Evolutionary conservation across 2,329 filamentous ascomycete species (phyloP).

Genomic region (Pyrenophora teres): DNA sequence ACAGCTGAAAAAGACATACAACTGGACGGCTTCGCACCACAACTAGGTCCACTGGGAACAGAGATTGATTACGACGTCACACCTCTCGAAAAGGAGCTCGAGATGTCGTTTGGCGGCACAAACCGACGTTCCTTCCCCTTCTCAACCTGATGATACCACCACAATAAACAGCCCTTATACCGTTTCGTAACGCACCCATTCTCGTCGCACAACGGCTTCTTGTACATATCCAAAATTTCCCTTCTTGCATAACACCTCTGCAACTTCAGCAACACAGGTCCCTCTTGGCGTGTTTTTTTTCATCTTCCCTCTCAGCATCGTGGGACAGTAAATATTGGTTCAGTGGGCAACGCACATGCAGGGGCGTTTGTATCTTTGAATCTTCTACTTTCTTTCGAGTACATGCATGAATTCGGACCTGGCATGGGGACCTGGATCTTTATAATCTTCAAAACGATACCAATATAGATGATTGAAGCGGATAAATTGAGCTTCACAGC

Average conservation of each 20-base stretch:
- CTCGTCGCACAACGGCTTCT: not conserved
- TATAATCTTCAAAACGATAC: not conserved
- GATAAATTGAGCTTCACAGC: not conserved
- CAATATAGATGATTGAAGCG: slow-evolving; percentile 3
- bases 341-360: not conserved
- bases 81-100: slow-evolving; percentile 37
- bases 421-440: not conserved
- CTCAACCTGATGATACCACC: not conserved
- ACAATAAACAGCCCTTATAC: not conserved
- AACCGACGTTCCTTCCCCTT: slow-evolving; percentile 21
- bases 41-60: slow-evolving; percentile 8
- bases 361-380: not conserved
- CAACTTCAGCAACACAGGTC: not conserved
- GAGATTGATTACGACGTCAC: slow-evolving; percentile 22
- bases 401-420: not conserved
- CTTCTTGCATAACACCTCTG: not conserved
- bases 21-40: slow-evolving; percentile 22
- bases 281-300: too few relatives aligned
- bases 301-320: too few relatives aligned
- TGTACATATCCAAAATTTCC: slow-evolving; percentile 9
- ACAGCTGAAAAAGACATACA: slow-evolving; percentile 47
- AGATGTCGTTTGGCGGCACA: slow-evolving; percentile 34
- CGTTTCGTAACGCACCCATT: not conserved
- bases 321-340: not conserved
- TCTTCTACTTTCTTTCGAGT: not conserved